Conservation (phyloP, 257 asterid genomes). For the Sherardia arvensis region DNA sequence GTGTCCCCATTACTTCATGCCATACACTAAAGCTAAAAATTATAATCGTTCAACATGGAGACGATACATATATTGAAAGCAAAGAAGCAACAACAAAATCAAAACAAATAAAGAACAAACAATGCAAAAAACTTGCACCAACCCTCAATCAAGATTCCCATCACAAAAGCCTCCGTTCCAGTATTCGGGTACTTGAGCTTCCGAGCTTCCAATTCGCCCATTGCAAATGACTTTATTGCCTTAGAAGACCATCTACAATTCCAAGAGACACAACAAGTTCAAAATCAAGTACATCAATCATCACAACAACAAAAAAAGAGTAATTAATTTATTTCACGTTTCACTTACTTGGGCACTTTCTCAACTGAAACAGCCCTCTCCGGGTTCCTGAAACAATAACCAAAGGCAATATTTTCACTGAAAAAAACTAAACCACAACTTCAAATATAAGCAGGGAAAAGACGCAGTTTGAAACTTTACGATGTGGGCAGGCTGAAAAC, state of each 20-base stretch:
- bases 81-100: background rate
- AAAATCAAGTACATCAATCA: conserved; percentile 6
- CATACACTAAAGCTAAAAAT: background rate
- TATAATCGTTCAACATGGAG: background rate
- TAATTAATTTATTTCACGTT: conserved; percentile 8
- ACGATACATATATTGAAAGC: background rate
- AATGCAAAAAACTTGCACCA: conserved; percentile 13
- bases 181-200: conserved; percentile 44
- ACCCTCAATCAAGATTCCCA: conserved; percentile 71
- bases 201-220: conserved; percentile 70
- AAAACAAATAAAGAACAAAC: background rate
- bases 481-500: conserved; percentile 43
- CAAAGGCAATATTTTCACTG: background rate
- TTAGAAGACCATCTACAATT: conserved; percentile 63
- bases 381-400: conserved; percentile 36
- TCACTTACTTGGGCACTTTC: conserved; percentile 51
- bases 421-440: background rate
- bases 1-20: background rate
- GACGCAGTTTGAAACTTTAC: conserved; percentile 11
- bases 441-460: background rate
- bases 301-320: conserved; percentile 11
- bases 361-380: conserved; percentile 32
- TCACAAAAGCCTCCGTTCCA: conserved; percentile 59
- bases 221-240: conserved; percentile 59
- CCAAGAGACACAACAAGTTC: conserved; percentile 26